Conservation (phyloP, 2,329 filamentous ascomycete species). For the Magnaporthiopsis rhizophila region DNA sequence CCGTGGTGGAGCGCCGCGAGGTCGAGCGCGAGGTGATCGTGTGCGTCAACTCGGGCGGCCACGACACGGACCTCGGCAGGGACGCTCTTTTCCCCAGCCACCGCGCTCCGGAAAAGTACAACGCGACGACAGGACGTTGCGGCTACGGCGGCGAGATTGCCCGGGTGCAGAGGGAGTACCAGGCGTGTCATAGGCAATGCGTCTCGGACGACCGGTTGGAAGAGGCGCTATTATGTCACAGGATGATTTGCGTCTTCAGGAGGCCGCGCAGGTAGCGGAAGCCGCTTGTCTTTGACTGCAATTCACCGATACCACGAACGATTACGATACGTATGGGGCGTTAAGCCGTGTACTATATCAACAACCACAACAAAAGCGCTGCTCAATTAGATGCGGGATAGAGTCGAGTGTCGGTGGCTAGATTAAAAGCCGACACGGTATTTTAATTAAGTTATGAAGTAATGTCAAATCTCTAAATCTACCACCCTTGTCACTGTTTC, state of each 20-base stretch:
- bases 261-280: neutral
- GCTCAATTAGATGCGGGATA: neutral
- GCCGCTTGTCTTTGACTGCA: too few species aligned
- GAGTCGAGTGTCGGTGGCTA: neutral
- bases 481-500: too few species aligned
- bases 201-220: neutral
- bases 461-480: neutral
- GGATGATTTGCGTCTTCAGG: slow-evolving; percentile 3
- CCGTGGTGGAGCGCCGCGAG: neutral
- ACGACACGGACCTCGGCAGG: slow-evolving; percentile 1
- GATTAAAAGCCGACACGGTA: neutral
- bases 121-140: neutral
- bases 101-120: neutral
- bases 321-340: neutral
- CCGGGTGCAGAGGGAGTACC: neutral
- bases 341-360: neutral
- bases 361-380: neutral
- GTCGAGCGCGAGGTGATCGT: slow-evolving; percentile 5
- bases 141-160: neutral
- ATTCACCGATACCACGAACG: too few species aligned
- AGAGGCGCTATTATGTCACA: neutral
- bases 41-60: slow-evolving; percentile 4
- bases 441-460: neutral
- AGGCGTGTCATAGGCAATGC: neutral
- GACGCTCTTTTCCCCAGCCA: neutral